Base-by-base conservation (phyloP, 1,139 yeast species). In the Debaryomycetaceae sp. region DNA sequence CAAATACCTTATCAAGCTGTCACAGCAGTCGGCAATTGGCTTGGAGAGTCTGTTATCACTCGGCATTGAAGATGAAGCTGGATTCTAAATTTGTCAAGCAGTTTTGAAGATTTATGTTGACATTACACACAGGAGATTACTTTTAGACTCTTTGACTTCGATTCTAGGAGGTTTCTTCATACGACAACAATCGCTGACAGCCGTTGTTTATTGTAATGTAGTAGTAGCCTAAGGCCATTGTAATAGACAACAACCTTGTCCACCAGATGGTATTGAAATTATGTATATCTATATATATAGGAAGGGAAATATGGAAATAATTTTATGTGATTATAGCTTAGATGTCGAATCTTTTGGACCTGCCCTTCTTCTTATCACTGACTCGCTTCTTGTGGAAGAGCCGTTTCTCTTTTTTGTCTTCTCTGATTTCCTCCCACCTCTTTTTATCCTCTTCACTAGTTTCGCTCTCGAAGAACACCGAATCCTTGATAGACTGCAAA, bases 341-440 rank as follows among this genome's bases (percentile, higher is more conserved):
- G 7, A 44, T 7, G 31, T 71, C 76, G 49, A 73, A 66, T 41
- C 62, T 63, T 58, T 67, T 70, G 4, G 69, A 62, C 34, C 90
- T 60, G 24, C 65, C 56, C 50, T 72, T 72, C 63, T 83, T 85
- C 66, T 80, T 85, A 22, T 77, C 78, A 24, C 85, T 70, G 4
- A 66, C 68, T 38, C 65, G 57, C 62, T 79, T 79, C 62, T 87
- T 87, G 14, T 65, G 60, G 43, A 66, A 65, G 36, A 83, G 58
- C 40, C 89, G 58, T 39, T 63, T 66, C 49, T 79, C 82, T 43
- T 78, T 76, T 11, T 77, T 63, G 40, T 60, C 71, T 33, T 66
- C 67, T 30, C 67, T 66, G 6, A 85, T 66, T 9, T 66, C 66
- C 11, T 67, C 66, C 95, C 95, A 87, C 56, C 78, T 76, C 45